Conservation (phyloP, 768 basidiomycete species). For the Mycena crocata region DNA sequence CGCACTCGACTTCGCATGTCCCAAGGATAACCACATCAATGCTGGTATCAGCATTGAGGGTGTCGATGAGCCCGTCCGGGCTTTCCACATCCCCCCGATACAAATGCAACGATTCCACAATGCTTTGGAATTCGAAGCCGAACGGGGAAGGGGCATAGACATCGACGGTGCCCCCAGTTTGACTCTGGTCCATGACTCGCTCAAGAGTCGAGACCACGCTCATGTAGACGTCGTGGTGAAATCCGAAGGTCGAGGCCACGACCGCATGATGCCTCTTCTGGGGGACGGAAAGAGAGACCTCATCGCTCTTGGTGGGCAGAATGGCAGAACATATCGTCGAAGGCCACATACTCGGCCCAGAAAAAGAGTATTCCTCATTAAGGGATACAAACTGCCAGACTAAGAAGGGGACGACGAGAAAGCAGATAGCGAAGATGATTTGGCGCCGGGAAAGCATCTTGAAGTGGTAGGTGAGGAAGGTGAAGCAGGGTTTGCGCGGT, state of each 20-base stretch:
- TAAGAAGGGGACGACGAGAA: slow-evolving; percentile 18
- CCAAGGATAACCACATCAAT: slow-evolving; percentile 55
- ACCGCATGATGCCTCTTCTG: slow-evolving; percentile 44
- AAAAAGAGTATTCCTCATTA: slow-evolving; percentile 2
- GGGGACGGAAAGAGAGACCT: background rate
- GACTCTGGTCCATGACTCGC: slow-evolving; percentile 39
- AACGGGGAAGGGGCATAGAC: slow-evolving; percentile 48
- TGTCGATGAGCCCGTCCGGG: slow-evolving; percentile 41
- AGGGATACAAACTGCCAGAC: slow-evolving; percentile 21
- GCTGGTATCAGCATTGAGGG: slow-evolving; percentile 39
- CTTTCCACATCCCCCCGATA: slow-evolving; percentile 43
- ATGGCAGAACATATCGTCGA: slow-evolving; percentile 1
- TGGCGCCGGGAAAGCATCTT: slow-evolving; percentile 26
- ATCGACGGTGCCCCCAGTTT: slow-evolving; percentile 38
- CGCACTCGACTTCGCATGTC: slow-evolving; percentile 60
- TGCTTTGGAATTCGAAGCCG: slow-evolving; percentile 44
- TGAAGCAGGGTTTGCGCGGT: background rate
- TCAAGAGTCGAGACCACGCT: slow-evolving; percentile 47
- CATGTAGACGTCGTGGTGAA: slow-evolving; percentile 54
- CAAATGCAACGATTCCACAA: slow-evolving; percentile 46
- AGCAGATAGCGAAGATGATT: slow-evolving; percentile 13
- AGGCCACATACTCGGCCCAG: background rate
- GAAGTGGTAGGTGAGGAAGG: background rate
- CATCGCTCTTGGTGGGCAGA: slow-evolving; percentile 8
- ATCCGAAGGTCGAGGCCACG: slow-evolving; percentile 48